Percentiles rank a stretch among this genome's conserved stretches.
Evolutionary conservation across 2,329 filamentous ascomycete genomes (phyloP).

Genomic region (Macrophomina phaseolina): DNA sequence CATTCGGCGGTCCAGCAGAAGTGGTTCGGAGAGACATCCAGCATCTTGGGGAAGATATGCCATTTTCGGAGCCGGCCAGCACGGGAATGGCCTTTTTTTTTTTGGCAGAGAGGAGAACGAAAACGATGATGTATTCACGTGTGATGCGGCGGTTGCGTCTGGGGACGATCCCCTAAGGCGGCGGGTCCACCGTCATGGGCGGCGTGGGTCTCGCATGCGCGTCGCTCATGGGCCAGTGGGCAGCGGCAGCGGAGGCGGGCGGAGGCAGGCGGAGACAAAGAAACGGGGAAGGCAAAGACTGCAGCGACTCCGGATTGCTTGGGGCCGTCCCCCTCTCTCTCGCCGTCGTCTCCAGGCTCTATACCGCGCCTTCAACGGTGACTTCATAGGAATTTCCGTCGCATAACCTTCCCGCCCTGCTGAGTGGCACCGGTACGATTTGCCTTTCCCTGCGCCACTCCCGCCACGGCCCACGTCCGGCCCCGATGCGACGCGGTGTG

Average conservation of each 20-base stretch:
- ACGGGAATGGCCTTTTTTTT: too few species aligned
- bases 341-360: neutral
- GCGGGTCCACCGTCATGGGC: neutral
- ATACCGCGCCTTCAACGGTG: neutral
- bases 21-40: too few species aligned
- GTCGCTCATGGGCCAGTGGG: neutral
- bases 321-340: neutral
- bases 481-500: neutral
- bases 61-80: too few species aligned
- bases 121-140: neutral
- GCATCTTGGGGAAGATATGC: too few species aligned
- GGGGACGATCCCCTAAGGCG: conserved; percentile 8
- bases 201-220: conserved; percentile 6
- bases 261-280: neutral
- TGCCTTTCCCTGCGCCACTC: conserved; percentile 21
- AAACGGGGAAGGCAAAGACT: neutral
- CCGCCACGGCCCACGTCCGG: neutral
- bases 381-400: neutral
- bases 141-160: conserved; percentile 1
- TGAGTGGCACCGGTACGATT: neutral
- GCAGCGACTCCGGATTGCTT: neutral
- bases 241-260: conserved; percentile 5
- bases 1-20: too few species aligned
- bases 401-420: neutral
- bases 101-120: too few species aligned